Evolutionary conservation across 495 filamentous ascomycete species (phyloP).

Genomic region (Penicillium fimorum): DNA sequence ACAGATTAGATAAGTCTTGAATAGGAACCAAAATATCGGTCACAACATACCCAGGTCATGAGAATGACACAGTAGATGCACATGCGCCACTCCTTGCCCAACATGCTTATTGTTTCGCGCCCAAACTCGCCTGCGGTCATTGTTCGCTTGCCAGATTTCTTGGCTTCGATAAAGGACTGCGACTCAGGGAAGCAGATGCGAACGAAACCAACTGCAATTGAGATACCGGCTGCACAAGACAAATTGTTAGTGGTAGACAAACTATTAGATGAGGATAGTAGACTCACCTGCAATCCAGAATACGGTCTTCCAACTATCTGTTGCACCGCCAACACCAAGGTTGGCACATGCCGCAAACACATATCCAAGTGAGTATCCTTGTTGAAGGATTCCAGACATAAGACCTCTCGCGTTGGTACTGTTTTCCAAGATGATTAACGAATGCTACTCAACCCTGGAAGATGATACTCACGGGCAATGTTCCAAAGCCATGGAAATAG

Average conservation of each 20-base stretch:
- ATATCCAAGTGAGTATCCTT: conserved; percentile 75
- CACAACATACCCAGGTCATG: conserved; percentile 62
- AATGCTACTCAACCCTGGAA: too few species aligned
- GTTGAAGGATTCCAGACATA: conserved; percentile 76
- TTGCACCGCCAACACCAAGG: conserved; percentile 58
- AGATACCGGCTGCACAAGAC: conserved; percentile 49
- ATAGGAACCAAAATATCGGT: background rate
- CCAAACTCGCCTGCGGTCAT: conserved; percentile 55
- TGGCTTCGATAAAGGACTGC: conserved; percentile 65
- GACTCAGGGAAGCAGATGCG: conserved; percentile 69
- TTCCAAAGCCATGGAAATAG: conserved; percentile 78
- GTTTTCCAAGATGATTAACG: conserved; percentile 16
- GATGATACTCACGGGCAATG: conserved; percentile 56
- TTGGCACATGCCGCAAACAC: conserved; percentile 70
- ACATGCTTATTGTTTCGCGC: conserved; percentile 59
- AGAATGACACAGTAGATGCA: conserved; percentile 67
- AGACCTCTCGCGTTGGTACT: conserved; percentile 62
- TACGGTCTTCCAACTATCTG: conserved; percentile 61
- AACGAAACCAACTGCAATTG: conserved; percentile 60
- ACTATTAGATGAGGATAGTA: background rate
- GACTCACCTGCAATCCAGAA: conserved; percentile 55
- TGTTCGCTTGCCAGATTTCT: conserved; percentile 48
- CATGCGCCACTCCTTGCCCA: conserved; percentile 67
- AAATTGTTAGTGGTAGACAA: background rate
- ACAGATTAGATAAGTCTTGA: background rate